Base-by-base conservation (phyloP, 306 rosid genomes). In the Prunus fruticosa region DNA sequence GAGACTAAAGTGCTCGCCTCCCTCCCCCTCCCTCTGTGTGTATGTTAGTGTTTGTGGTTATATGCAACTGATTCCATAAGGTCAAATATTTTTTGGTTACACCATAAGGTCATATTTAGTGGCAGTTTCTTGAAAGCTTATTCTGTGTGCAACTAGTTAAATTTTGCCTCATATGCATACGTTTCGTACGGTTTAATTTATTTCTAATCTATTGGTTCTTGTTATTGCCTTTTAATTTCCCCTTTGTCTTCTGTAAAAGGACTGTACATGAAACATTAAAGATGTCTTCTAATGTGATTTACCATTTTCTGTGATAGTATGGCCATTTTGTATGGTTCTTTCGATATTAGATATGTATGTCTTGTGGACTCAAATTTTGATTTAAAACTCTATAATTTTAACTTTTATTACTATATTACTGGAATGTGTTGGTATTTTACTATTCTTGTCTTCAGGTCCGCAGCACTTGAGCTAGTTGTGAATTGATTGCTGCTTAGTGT, bases 111-210 rank as follows among this genome's bases (percentile, higher is more conserved):
- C 34, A 12, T 3, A 32, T 54, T 53, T 32, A 4, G 64, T 12
- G 43, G 75, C 32, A 71, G 51, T 71, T 51, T 71, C 75, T 34
- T n/a, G 58, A 71, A 43, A 32, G 53, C 50, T n/a, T 49, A 25
- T 9, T 69, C 20, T n/a, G 22, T 30, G 64, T 30, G 20, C 20
- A 27, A n/a, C 27, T 19, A 12, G 14, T 30, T 71, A 53, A 28
- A 13, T 1, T 34, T 14, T 13, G 20, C 56, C 19, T 20, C 65
- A 13, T 71, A 54, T 34, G 22, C 22, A 71, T 54, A n/a, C 0
- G 28, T 6, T 69, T 49, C 34, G 22, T 9, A 25, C 14, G 8
- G 43, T 28, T 49, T 15, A 47, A 69, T 69, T 25, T 22, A 20
- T 25, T 49, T 51, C 13, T 30, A 49, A 2, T 49, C 18, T 34